These are phyloP conservation scores for Eutrema japonicum DNA, from an alignment of 345 rosid species.

Conservation along the genomic window DNA sequence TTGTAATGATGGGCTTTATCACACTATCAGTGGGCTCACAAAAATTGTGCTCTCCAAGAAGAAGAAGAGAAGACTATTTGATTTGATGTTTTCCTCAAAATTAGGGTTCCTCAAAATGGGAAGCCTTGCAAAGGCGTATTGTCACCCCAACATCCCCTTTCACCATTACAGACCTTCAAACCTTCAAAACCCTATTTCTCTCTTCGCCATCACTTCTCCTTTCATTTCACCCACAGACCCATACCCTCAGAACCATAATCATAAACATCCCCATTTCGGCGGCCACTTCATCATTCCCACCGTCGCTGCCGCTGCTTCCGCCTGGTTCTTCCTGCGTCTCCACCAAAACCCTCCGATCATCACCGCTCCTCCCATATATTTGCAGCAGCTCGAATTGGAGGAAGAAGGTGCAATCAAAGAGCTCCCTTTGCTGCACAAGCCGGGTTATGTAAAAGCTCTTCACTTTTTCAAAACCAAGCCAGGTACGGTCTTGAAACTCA, in stretches of 20 bases:
- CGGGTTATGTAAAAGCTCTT: slow-evolving; percentile 27
- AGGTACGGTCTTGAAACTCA: slow-evolving; percentile 33
- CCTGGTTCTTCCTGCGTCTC: slow-evolving; percentile 45
- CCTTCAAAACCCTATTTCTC: slow-evolving; percentile 45
- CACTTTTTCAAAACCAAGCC: slow-evolving; percentile 35
- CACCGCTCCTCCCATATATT: slow-evolving; percentile 19
- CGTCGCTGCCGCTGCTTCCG: slow-evolving; percentile 44
- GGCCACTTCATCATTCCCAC: slow-evolving; percentile 42
- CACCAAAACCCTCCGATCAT: slow-evolving; percentile 36
- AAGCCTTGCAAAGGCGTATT: slow-evolving; percentile 19
- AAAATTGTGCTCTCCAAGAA: too few relatives aligned
- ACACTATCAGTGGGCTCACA: too few relatives aligned
- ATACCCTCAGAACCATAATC: background rate
- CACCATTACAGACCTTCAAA: slow-evolving; percentile 40
- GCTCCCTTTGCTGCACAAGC: slow-evolving; percentile 38
- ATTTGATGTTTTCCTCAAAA: too few relatives aligned
- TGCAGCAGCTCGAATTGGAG: slow-evolving; percentile 13
- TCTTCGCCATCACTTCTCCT: slow-evolving; percentile 44
- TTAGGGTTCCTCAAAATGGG: slow-evolving; percentile 34
- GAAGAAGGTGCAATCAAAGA: slow-evolving; percentile 37
- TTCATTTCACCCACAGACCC: slow-evolving; percentile 23
- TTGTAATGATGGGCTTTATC: too few relatives aligned
- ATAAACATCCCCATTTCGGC: slow-evolving; percentile 25
- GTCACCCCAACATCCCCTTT: slow-evolving; percentile 33
- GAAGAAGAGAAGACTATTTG: too few relatives aligned